Conservation (phyloP, 495 filamentous ascomycete species). For the Talaromyces adpressus region DNA sequence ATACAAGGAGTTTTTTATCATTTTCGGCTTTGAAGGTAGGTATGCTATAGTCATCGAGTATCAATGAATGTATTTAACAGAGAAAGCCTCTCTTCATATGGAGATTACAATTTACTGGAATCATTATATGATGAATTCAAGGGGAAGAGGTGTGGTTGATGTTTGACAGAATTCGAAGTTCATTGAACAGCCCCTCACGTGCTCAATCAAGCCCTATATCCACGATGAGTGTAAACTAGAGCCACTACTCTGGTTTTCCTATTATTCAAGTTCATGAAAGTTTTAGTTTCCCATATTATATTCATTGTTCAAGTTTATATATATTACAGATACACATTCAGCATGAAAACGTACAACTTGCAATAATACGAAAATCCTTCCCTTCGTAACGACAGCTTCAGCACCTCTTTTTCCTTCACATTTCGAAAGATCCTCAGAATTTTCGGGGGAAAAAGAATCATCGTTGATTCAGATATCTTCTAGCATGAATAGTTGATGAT, state of each 20-base stretch:
- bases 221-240: not conserved
- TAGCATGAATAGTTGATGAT: too few relatives aligned
- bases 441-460: too few relatives aligned
- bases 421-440: too few relatives aligned
- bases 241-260: not conserved
- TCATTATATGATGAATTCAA: not conserved
- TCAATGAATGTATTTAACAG: not conserved
- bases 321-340: too few relatives aligned
- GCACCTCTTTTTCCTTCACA: too few relatives aligned
- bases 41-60: not conserved
- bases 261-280: not conserved
- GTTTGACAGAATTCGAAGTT: not conserved
- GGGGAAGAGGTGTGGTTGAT: not conserved
- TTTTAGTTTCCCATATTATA: too few relatives aligned
- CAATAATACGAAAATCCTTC: too few relatives aligned
- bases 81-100: not conserved
- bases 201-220: not conserved
- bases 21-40: not conserved
- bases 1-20: constrained; percentile 3
- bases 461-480: too few relatives aligned
- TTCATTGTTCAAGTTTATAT: too few relatives aligned
- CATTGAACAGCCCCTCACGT: not conserved
- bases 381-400: too few relatives aligned
- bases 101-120: not conserved
- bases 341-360: too few relatives aligned